These are phyloP conservation scores for Aspergillus sp. DNA, from an alignment of 2,329 filamentous ascomycete species.

Conservation along the genomic window DNA sequence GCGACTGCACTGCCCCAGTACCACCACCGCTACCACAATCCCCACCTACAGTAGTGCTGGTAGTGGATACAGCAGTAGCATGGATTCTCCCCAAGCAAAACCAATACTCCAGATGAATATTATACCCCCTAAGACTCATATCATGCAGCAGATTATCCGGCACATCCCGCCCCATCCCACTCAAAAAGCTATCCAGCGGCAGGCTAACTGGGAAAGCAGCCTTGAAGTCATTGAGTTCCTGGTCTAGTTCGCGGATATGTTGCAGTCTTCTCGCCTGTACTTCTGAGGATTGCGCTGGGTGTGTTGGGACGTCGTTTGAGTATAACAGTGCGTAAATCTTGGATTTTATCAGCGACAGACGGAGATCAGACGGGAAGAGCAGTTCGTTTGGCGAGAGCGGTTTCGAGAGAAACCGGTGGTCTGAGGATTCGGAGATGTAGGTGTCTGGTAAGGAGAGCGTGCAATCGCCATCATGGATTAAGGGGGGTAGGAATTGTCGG, in stretches of 20 bases:
- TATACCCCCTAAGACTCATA: slow-evolving; percentile 18
- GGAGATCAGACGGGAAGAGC: slow-evolving; percentile 20
- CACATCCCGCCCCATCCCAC: slow-evolving; percentile 4
- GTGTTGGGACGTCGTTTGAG: slow-evolving; percentile 8
- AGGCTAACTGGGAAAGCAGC: slow-evolving; percentile 12
- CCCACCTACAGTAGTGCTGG: not conserved
- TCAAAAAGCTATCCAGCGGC: slow-evolving; percentile 13
- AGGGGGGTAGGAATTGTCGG: slow-evolving; percentile 13
- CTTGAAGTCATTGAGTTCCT: slow-evolving; percentile 15
- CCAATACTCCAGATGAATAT: slow-evolving; percentile 21
- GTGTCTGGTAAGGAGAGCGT: slow-evolving; percentile 16
- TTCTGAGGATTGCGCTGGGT: slow-evolving; percentile 1
- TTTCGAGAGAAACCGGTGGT: slow-evolving; percentile 15
- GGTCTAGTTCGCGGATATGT: slow-evolving; percentile 17
- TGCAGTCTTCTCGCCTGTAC: slow-evolving; percentile 14
- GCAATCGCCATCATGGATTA: slow-evolving; percentile 17
- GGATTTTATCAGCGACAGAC: slow-evolving; percentile 17
- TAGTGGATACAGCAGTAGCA: slow-evolving; percentile 5
- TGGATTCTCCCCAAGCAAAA: slow-evolving; percentile 20
- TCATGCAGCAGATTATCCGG: slow-evolving; percentile 19
- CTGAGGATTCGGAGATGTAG: slow-evolving; percentile 13
- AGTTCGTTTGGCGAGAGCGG: slow-evolving; percentile 14
- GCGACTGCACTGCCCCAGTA: slow-evolving; percentile 1
- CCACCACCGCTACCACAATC: too few species aligned
- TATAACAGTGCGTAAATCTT: slow-evolving; percentile 16